Conservation (phyloP, 345 rosid genomes). For the Boechera stricta region DNA sequence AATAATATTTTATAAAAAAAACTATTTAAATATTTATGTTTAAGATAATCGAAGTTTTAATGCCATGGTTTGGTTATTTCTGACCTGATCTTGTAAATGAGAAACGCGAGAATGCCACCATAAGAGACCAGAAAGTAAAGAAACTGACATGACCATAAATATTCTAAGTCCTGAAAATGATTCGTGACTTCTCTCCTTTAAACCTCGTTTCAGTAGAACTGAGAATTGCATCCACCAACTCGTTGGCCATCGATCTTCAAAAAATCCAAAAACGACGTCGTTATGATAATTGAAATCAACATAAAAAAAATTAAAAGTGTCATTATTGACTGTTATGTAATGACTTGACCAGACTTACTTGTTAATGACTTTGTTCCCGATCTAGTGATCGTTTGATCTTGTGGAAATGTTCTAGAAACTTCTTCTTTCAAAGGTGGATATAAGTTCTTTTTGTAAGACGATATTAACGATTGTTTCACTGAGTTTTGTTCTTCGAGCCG, state of each 20-base stretch:
- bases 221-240: conserved; percentile 86
- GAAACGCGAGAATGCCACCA: conserved; percentile 86
- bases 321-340: not conserved
- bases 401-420: conserved; percentile 45
- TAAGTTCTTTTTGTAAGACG: conserved; percentile 61
- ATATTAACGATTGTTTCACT: conserved; percentile 62
- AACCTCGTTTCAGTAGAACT: conserved; percentile 72
- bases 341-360: conserved; percentile 43
- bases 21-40: not conserved
- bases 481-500: conserved; percentile 68
- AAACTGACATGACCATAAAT: conserved; percentile 84
- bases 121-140: conserved; percentile 79
- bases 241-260: conserved; percentile 68
- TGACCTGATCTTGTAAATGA: conserved; percentile 91
- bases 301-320: not conserved
- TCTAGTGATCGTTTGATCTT: conserved; percentile 34
- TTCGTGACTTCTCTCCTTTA: conserved; percentile 84
- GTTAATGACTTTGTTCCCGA: conserved; percentile 41
- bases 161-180: conserved; percentile 80
- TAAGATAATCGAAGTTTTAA: not conserved
- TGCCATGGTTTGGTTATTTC: not conserved
- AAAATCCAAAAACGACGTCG: conserved; percentile 31
- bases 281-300: conserved; percentile 17
- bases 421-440: conserved; percentile 67
- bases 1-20: no score